phyloP scores from a whole-genome alignment of 2,329 filamentous ascomycete genomes.

The Fonsecaea erecta region DNA sequence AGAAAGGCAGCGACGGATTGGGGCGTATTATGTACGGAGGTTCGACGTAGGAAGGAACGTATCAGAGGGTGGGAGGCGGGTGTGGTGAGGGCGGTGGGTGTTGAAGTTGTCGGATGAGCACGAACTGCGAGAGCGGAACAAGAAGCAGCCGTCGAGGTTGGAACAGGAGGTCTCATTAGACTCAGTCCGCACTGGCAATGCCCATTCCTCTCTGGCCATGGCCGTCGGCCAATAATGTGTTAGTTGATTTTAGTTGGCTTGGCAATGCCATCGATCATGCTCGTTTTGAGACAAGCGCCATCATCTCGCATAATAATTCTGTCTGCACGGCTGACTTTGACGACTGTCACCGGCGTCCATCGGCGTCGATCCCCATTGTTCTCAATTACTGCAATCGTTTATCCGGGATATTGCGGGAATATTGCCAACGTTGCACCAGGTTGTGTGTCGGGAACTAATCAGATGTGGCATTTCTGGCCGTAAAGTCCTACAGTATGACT shows the following conservation, averaged over 20 bases:
- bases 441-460: background rate
- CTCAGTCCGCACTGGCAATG: slow-evolving; percentile 17
- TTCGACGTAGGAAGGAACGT: slow-evolving; percentile 1
- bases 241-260: slow-evolving; percentile 2
- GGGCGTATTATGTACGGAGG: slow-evolving; percentile 3
- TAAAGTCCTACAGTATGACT: slow-evolving; percentile 10
- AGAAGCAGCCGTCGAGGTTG: background rate
- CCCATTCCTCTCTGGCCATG: slow-evolving; percentile 13
- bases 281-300: slow-evolving; percentile 6
- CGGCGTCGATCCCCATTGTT: background rate
- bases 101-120: slow-evolving; percentile 18
- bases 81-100: slow-evolving; percentile 20
- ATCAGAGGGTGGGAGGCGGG: slow-evolving; percentile 2
- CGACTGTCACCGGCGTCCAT: background rate
- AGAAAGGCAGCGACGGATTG: background rate
- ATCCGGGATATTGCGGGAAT: background rate
- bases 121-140: slow-evolving; percentile 13
- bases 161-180: slow-evolving; percentile 26
- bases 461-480: background rate
- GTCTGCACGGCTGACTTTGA: slow-evolving; percentile 2
- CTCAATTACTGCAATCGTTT: slow-evolving; percentile 1
- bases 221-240: slow-evolving; percentile 1
- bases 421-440: background rate
- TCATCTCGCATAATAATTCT: slow-evolving; percentile 8
- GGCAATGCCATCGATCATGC: slow-evolving; percentile 2